Evolutionary conservation across 202 grass and related monocot species (phyloP).

Genomic region (Digitaria exilis): DNA sequence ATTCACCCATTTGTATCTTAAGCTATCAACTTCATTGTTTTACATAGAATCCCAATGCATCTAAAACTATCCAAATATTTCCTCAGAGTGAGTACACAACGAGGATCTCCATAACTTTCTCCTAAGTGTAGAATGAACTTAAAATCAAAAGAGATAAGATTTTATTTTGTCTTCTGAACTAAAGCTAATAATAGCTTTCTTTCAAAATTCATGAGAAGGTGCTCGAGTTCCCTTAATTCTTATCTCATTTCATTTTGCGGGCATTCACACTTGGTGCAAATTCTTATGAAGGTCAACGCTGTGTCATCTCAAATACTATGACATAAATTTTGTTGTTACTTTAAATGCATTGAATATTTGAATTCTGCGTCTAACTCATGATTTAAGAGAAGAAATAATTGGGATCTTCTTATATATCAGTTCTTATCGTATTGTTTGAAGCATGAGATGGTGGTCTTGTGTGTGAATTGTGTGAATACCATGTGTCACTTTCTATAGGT

Average conservation of each 20-base stretch:
- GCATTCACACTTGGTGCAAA: neutral
- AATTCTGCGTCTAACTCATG: neutral
- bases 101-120: constrained; percentile 2
- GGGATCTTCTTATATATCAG: neutral
- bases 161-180: neutral
- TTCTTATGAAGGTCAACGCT: neutral
- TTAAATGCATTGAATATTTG: constrained; percentile 22
- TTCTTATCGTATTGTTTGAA: neutral
- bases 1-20: neutral
- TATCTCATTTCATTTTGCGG: constrained; percentile 10
- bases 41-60: neutral
- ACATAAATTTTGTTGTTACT: neutral
- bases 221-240: too few relatives aligned
- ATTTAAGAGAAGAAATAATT: neutral
- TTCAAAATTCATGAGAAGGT: neutral
- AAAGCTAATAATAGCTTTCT: neutral
- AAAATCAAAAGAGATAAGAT: neutral
- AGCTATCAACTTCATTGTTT: neutral
- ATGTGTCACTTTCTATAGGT: neutral
- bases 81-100: constrained; percentile 18
- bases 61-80: neutral
- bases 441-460: neutral
- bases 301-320: neutral
- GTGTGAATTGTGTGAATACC: too few relatives aligned
- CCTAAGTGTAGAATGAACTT: neutral